phyloP scores from a whole-genome alignment of 2,329 filamentous ascomycete genomes.

The Cordyceps javanica region DNA sequence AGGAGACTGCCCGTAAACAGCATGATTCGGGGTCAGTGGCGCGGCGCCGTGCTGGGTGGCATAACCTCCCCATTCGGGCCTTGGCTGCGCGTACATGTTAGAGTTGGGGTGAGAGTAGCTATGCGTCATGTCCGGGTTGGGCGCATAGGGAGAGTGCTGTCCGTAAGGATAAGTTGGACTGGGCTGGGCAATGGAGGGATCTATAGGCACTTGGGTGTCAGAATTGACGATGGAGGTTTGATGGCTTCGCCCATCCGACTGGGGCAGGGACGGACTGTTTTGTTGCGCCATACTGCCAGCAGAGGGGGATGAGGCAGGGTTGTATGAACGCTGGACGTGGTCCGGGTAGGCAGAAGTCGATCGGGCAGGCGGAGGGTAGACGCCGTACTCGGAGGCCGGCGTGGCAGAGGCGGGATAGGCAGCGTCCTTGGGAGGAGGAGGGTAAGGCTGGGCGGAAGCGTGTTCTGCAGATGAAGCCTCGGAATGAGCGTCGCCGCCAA shows the following conservation, averaged over 20 bases:
- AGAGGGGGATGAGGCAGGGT: slow-evolving; percentile 68
- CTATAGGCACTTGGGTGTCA: slow-evolving; percentile 98
- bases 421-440: slow-evolving; percentile 73
- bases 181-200: slow-evolving; percentile 91
- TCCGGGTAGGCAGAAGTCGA: slow-evolving; percentile 75
- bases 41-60: slow-evolving; percentile 45
- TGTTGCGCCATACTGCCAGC: slow-evolving; percentile 88
- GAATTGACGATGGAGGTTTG: slow-evolving; percentile 75
- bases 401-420: slow-evolving; percentile 74
- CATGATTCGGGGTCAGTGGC: slow-evolving; percentile 45
- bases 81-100: slow-evolving; percentile 60
- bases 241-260: slow-evolving; percentile 75
- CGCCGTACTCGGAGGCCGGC: slow-evolving; percentile 82
- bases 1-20: slow-evolving; percentile 50
- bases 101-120: slow-evolving; percentile 59
- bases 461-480: slow-evolving; percentile 85
- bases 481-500: slow-evolving; percentile 67
- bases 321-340: slow-evolving; percentile 79
- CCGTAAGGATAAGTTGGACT: slow-evolving; percentile 84
- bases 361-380: slow-evolving; percentile 68
- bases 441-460: slow-evolving; percentile 86
- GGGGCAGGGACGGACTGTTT: slow-evolving; percentile 94
- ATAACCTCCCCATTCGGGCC: slow-evolving; percentile 71
- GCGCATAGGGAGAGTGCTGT: slow-evolving; percentile 81
- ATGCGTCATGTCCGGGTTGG: slow-evolving; percentile 79